Evolutionary conservation across 208 protist species (phyloP).

Genomic region (Vickermania ingenoplastis): DNA sequence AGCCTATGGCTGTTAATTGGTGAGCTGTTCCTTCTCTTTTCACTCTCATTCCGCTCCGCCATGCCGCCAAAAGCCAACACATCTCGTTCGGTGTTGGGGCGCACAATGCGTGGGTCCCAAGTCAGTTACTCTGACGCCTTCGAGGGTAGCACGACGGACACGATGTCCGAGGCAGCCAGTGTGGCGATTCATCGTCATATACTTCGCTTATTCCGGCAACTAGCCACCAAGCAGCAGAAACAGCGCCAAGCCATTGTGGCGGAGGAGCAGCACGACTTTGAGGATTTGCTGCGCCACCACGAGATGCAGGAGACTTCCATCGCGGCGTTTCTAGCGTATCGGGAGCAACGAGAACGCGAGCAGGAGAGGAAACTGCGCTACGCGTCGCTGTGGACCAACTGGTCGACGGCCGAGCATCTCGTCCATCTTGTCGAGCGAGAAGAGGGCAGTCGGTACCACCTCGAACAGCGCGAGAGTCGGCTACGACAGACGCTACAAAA

Average conservation of each 20-base stretch:
- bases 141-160: neutral
- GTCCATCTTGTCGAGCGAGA: slow-evolving; percentile 10
- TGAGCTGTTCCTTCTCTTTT: no score
- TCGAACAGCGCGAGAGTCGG: slow-evolving; percentile 9
- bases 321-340: neutral
- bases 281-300: slow-evolving; percentile 1
- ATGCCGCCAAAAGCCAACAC: no score
- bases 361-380: neutral
- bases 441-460: neutral
- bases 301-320: neutral
- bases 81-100: no score
- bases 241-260: slow-evolving; percentile 10
- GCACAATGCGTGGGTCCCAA: neutral
- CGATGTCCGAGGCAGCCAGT: neutral
- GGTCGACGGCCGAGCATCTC: slow-evolving; percentile 11
- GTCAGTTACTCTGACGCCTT: neutral
- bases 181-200: neutral
- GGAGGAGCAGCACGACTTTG: slow-evolving; percentile 8
- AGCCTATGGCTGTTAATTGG: no score
- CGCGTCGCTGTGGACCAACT: slow-evolving; percentile 10
- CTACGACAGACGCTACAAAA: slow-evolving; percentile 14
- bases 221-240: slow-evolving; percentile 12
- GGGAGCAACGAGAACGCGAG: neutral
- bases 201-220: neutral
- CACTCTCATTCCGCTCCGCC: no score